Conservation (phyloP, 2,329 filamentous ascomycete genomes). For the Harringtonia lauricola region DNA sequence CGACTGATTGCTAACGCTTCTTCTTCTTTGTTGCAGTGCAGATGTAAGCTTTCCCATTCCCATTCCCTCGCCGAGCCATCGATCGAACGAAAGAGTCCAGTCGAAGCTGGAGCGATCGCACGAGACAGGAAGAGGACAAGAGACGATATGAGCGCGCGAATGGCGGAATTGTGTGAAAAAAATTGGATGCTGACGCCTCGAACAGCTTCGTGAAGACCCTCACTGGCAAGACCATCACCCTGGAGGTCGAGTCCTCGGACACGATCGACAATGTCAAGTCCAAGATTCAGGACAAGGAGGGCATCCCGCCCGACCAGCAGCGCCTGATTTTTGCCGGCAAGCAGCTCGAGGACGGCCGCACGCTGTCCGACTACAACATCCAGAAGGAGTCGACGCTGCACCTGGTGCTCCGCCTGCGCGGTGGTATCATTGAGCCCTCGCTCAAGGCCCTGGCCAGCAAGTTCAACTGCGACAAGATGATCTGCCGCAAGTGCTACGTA, state of each 20-base stretch:
- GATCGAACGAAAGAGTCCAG: too few species aligned
- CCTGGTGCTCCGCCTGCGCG: conserved; percentile 95
- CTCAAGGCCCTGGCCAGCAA: conserved; percentile 97
- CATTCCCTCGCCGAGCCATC: background rate
- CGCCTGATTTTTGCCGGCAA: conserved; percentile 98
- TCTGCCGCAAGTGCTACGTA: conserved; percentile 98
- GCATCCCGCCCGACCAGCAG: conserved; percentile 96
- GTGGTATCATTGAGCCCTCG: conserved; percentile 98
- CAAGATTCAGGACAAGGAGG: conserved; percentile 99
- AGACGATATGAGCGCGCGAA: background rate
- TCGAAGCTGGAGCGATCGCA: background rate
- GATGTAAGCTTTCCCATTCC: conserved; percentile 56
- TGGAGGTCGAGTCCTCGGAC: conserved; percentile 97
- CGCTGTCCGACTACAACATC: conserved; percentile 97
- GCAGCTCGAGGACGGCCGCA: conserved; percentile 97
- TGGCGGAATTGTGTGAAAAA: too few species aligned
- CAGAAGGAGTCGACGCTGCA: conserved; percentile 99
- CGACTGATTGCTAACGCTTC: conserved; percentile 12
- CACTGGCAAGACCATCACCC: conserved; percentile 99
- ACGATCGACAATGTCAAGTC: conserved; percentile 99
- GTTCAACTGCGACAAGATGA: conserved; percentile 99
- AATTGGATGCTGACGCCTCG: background rate
- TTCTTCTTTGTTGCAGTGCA: conserved; percentile 51
- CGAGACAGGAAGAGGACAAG: background rate
- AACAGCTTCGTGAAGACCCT: conserved; percentile 99